Evolutionary conservation across 176 grass and related monocot species (phyloP).

Genomic region (Luzula sylvatica): DNA sequence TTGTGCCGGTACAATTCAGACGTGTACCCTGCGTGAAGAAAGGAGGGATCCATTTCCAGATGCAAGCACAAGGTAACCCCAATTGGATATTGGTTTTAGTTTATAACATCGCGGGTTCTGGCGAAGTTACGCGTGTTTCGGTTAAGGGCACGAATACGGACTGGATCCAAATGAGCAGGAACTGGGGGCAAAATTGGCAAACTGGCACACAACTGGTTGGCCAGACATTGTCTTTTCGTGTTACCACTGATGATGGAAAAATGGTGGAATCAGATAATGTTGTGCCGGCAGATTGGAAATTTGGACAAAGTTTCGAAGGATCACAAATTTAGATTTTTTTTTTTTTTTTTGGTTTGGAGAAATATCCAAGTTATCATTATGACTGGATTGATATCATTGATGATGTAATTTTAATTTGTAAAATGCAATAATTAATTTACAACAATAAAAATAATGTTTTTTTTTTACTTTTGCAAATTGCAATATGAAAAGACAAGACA

Average conservation of each 20-base stretch:
- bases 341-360: too few relatives aligned
- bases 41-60: constrained; percentile 22
- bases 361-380: too few relatives aligned
- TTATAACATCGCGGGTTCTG: constrained; percentile 25
- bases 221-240: constrained; percentile 16
- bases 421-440: too few relatives aligned
- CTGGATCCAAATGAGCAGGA: constrained; percentile 27
- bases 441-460: too few relatives aligned
- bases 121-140: constrained; percentile 18
- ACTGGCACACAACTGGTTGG: constrained; percentile 9
- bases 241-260: constrained; percentile 20
- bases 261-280: constrained; percentile 18
- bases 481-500: too few relatives aligned
- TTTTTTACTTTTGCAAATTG: too few relatives aligned
- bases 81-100: constrained; percentile 31
- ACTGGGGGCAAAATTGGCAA: constrained; percentile 38
- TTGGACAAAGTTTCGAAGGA: constrained; percentile 24
- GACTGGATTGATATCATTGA: too few relatives aligned
- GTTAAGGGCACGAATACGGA: constrained; percentile 17
- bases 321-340: not conserved
- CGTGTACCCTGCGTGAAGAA: constrained; percentile 21
- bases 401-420: too few relatives aligned
- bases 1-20: constrained; percentile 24
- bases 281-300: constrained; percentile 26
- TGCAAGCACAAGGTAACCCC: constrained; percentile 26